A percentile compares a stretch with the other conserved stretches of the same genome.
These are phyloP conservation scores for Neurospora africana DNA, from an alignment of 495 filamentous ascomycete genomes.

Conservation along the genomic window DNA sequence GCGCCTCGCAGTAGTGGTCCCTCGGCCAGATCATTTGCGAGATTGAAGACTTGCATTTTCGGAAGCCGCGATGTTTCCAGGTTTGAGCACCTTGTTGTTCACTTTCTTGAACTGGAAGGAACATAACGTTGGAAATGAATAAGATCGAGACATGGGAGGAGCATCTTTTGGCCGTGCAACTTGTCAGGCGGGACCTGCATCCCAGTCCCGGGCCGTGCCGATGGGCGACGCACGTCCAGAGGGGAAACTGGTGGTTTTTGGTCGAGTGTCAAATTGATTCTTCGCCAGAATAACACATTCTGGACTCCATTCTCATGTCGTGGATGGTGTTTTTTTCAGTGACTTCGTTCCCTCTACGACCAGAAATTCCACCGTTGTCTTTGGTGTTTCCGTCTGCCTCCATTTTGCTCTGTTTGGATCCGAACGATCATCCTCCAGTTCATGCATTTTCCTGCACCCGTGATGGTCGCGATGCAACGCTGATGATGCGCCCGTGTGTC, in stretches of 20 bases:
- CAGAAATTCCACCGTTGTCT: background rate
- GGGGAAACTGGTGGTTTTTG: background rate
- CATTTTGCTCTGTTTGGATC: background rate
- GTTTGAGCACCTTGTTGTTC: background rate
- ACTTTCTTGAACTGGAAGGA: background rate
- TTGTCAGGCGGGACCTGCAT: background rate
- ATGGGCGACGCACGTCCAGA: background rate
- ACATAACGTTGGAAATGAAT: background rate
- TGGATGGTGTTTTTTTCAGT: background rate
- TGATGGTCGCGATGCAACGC: background rate
- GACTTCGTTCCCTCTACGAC: background rate
- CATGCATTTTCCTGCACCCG: background rate
- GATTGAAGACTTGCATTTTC: background rate
- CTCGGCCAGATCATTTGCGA: background rate
- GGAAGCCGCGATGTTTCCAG: background rate
- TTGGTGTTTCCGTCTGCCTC: background rate
- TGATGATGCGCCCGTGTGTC: background rate
- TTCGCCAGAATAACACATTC: background rate
- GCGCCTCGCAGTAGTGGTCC: background rate
- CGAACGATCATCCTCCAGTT: background rate
- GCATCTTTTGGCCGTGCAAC: background rate
- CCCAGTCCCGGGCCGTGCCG: too few relatives aligned
- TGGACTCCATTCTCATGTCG: background rate
- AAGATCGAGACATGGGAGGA: background rate
- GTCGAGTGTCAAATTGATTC: background rate